Evolutionary conservation across 148 eudicot species (phyloP).

Genomic region (Rheum nobile): DNA sequence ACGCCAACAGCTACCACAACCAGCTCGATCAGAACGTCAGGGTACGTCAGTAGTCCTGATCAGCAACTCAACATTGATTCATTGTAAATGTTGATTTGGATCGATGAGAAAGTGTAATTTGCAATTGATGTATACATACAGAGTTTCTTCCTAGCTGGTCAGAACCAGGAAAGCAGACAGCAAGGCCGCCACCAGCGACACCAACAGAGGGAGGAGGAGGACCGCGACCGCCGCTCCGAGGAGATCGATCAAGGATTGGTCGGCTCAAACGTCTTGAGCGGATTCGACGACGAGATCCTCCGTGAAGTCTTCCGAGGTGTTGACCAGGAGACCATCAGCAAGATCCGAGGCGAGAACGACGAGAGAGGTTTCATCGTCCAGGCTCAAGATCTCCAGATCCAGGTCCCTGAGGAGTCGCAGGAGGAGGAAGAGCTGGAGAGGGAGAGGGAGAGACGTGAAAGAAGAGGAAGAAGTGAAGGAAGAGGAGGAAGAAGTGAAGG

Average conservation of each 20-base stretch:
- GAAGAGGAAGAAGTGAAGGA: too few relatives aligned
- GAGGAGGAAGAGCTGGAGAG: constrained; percentile 17
- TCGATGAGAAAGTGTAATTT: too few relatives aligned
- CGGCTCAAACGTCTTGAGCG: constrained; percentile 31
- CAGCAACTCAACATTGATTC: neutral
- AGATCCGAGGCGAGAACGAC: constrained; percentile 32
- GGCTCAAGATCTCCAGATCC: constrained; percentile 18
- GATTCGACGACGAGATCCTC: constrained; percentile 29
- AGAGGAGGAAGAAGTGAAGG: too few relatives aligned
- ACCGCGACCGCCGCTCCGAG: neutral
- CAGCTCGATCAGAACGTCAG: constrained; percentile 44
- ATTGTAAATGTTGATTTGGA: neutral
- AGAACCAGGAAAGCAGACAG: constrained; percentile 20
- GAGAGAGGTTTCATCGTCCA: constrained; percentile 37
- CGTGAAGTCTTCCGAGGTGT: constrained; percentile 18
- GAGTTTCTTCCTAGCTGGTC: constrained; percentile 61
- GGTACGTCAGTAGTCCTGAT: constrained; percentile 21
- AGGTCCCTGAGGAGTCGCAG: constrained; percentile 22
- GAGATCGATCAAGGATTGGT: neutral
- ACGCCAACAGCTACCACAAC: constrained; percentile 37
- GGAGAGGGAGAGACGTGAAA: neutral
- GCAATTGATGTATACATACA: neutral
- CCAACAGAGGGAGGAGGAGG: constrained; percentile 4
- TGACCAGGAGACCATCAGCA: constrained; percentile 19
- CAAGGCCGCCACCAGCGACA: constrained; percentile 16